These are phyloP conservation scores for Cronartium ribicola DNA, from an alignment of 1,284 basidiomycete genomes.

Conservation along the genomic window DNA sequence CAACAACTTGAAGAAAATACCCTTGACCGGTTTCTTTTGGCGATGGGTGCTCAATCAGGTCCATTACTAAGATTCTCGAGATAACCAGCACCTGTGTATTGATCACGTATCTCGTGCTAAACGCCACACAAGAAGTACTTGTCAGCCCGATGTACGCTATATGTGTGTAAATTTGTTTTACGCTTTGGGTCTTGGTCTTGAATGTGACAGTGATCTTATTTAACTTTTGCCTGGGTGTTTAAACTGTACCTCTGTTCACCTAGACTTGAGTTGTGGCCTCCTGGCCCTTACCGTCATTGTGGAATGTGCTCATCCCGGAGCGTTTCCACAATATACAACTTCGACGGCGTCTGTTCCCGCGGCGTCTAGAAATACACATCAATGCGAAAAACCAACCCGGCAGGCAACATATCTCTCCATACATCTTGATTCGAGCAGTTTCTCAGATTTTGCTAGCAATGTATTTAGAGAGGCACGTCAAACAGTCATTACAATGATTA, in stretches of 20 bases:
- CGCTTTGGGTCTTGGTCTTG: too few relatives aligned
- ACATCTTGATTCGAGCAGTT: slow-evolving; percentile 1
- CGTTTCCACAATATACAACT: slow-evolving; percentile 4
- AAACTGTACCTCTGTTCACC: too few relatives aligned
- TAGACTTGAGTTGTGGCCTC: neutral
- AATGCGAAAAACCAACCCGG: neutral
- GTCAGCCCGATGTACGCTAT: neutral
- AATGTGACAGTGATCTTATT: too few relatives aligned
- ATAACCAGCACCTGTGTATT: neutral
- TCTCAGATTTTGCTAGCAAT: neutral
- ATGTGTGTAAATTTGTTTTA: neutral
- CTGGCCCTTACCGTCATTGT: neutral
- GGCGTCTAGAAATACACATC: neutral
- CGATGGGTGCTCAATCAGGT: neutral
- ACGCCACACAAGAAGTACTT: neutral
- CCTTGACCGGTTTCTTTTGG: too few relatives aligned
- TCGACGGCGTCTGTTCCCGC: neutral
- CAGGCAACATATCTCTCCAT: neutral
- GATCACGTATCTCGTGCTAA: neutral
- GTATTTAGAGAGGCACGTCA: neutral
- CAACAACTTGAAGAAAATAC: too few relatives aligned
- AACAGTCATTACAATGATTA: neutral
- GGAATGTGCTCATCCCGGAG: neutral
- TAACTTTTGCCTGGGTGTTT: too few relatives aligned
- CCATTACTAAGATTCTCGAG: neutral